A percentile compares a stretch with the other conserved stretches of the same genome.
These are phyloP conservation scores for Begonia fuchsioides DNA, from an alignment of 306 rosid species.

Conservation along the genomic window DNA sequence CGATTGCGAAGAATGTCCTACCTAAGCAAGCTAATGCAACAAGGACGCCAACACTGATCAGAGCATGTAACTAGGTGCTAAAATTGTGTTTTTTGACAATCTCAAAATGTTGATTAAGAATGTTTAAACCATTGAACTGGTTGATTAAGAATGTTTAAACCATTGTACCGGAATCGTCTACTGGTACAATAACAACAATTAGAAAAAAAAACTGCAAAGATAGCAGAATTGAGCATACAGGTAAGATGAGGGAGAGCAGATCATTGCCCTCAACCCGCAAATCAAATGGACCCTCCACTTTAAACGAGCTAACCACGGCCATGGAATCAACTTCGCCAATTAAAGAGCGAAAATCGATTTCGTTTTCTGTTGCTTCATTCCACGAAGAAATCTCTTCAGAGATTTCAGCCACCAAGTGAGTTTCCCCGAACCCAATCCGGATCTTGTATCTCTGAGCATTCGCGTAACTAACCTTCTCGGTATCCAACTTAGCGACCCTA, in stretches of 20 bases:
- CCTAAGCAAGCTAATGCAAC: no score
- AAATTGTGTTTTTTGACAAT: no score
- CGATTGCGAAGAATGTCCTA: no score
- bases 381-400: constrained; percentile 45
- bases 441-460: constrained; percentile 29
- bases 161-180: no score
- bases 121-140: no score
- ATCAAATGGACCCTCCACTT: constrained; percentile 66
- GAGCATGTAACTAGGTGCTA: no score
- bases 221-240: constrained; percentile 23
- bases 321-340: constrained; percentile 22
- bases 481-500: constrained; percentile 35
- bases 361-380: constrained; percentile 33
- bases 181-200: no score
- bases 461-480: constrained; percentile 39
- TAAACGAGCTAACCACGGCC: constrained; percentile 41
- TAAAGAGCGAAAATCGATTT: constrained; percentile 34
- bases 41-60: no score
- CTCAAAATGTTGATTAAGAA: no score
- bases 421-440: constrained; percentile 43
- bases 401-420: constrained; percentile 27
- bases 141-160: no score
- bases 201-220: no score
- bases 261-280: constrained; percentile 30
- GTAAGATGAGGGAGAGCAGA: constrained; percentile 34